Evolutionary conservation across 192 early-diverging fungal genomes (phyloP).

Genomic region (Rhizoclosmatium sp.): DNA sequence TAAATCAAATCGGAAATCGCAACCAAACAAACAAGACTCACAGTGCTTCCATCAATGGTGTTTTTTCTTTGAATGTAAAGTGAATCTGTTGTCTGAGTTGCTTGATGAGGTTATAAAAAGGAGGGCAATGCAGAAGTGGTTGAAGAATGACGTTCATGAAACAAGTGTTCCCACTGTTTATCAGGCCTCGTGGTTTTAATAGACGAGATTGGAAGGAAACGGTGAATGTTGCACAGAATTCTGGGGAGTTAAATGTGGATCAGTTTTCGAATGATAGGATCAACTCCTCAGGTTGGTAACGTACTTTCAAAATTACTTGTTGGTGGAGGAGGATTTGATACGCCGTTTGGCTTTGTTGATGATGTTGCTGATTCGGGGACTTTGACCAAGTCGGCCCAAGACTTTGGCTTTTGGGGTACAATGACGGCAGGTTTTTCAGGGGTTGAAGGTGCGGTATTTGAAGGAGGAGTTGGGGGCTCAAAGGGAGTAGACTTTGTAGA

Average conservation of each 20-base stretch:
- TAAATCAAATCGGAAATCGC: not conserved
- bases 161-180: constrained; percentile 98
- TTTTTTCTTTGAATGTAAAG: constrained; percentile 77
- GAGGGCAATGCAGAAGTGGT: constrained; percentile 89
- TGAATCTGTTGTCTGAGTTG: constrained; percentile 68
- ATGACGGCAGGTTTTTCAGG: not conserved
- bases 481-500: too few relatives aligned
- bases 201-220: constrained; percentile 40
- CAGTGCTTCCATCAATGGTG: constrained; percentile 88
- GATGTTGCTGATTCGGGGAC: not conserved
- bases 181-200: constrained; percentile 84
- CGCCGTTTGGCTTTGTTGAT: not conserved
- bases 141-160: constrained; percentile 98
- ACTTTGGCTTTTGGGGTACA: not conserved
- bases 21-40: constrained; percentile 44
- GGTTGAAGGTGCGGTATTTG: not conserved
- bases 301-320: not conserved
- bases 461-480: not conserved
- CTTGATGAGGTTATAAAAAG: constrained; percentile 88
- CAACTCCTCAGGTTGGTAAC: not conserved
- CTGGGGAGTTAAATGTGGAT: not conserved
- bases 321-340: not conserved
- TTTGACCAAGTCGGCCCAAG: constrained; percentile 5
- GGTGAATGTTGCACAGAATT: constrained; percentile 22
- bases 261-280: not conserved